Evolutionary conservation across 2,329 filamentous ascomycete genomes (phyloP).

Genomic region (Zarea fungicola): DNA sequence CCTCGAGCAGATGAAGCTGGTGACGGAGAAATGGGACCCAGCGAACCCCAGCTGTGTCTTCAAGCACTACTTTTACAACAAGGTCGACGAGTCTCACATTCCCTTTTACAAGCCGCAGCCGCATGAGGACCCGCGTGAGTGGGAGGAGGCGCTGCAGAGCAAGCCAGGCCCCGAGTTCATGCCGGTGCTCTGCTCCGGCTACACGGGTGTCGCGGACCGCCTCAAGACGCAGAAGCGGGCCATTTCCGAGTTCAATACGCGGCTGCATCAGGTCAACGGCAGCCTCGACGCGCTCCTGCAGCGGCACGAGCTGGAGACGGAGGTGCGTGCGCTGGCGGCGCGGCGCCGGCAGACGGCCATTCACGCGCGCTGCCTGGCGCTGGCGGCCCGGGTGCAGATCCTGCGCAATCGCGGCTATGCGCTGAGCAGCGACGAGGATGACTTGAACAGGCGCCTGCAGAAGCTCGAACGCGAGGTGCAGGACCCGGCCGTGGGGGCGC

Average conservation of each 20-base stretch:
- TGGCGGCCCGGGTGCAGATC: conserved; percentile 76
- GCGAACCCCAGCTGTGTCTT: conserved; percentile 64
- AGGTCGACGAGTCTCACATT: conserved; percentile 67
- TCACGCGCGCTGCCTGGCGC: conserved; percentile 64
- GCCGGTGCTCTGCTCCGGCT: conserved; percentile 70
- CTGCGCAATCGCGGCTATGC: conserved; percentile 77
- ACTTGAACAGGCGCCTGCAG: conserved; percentile 66
- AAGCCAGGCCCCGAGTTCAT: conserved; percentile 74
- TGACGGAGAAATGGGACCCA: conserved; percentile 71
- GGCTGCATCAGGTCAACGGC: conserved; percentile 75
- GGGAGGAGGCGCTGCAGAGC: conserved; percentile 77
- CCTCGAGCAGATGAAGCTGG: conserved; percentile 64
- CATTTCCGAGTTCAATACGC: conserved; percentile 63
- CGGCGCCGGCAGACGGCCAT: conserved; percentile 67
- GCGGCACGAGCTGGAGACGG: conserved; percentile 70
- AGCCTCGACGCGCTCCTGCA: conserved; percentile 67
- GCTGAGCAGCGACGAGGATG: conserved; percentile 73
- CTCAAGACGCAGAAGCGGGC: conserved; percentile 67
- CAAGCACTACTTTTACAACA: conserved; percentile 84
- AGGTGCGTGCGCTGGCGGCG: conserved; percentile 67
- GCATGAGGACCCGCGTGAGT: conserved; percentile 69
- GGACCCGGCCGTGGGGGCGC: conserved; percentile 68
- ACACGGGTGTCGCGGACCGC: conserved; percentile 64
- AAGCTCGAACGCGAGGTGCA: conserved; percentile 63
- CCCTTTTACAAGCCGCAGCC: conserved; percentile 69